Percentiles rank a stretch among this genome's conserved stretches.
These are phyloP conservation scores for Pythium monospermum DNA, from an alignment of 352 stramenopile species.

Conservation along the genomic window DNA sequence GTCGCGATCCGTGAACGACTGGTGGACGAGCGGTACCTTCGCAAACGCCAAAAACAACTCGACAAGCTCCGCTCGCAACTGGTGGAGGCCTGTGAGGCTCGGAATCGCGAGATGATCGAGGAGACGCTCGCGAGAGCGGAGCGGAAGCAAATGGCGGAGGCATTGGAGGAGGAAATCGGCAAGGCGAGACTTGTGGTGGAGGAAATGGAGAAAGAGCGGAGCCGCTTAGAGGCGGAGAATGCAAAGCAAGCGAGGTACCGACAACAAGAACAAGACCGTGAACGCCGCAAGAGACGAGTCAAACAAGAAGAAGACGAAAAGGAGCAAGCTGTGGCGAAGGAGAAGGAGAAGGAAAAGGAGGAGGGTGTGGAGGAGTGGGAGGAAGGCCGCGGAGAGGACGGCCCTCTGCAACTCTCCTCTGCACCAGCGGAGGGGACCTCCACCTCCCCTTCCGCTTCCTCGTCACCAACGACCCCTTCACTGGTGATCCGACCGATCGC, in stretches of 20 bases:
- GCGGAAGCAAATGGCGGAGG: constrained; percentile 75
- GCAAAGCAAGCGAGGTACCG: constrained; percentile 23
- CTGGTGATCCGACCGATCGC: constrained; percentile 68
- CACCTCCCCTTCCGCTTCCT: background rate
- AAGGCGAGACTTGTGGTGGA: constrained; percentile 37
- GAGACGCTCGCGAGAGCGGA: constrained; percentile 62
- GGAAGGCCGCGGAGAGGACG: background rate
- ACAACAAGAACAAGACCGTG: constrained; percentile 25
- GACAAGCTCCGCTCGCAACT: constrained; percentile 58
- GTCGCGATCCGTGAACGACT: constrained; percentile 39
- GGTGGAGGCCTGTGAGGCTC: constrained; percentile 28
- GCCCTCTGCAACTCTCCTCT: no score
- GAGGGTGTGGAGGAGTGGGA: background rate
- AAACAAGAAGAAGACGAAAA: constrained; percentile 7
- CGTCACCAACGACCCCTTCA: constrained; percentile 22
- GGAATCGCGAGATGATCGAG: constrained; percentile 44
- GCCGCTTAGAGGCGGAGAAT: constrained; percentile 12
- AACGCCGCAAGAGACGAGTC: background rate
- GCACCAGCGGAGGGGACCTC: no score
- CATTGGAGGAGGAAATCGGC: constrained; percentile 48
- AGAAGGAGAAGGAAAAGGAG: background rate
- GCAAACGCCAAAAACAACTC: constrained; percentile 69
- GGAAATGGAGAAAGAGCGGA: constrained; percentile 25
- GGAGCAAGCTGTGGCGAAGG: background rate
- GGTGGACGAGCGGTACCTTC: constrained; percentile 72